phyloP scores from a whole-genome alignment of 2,329 filamentous ascomycete species.

The Lanzia echinophila region DNA sequence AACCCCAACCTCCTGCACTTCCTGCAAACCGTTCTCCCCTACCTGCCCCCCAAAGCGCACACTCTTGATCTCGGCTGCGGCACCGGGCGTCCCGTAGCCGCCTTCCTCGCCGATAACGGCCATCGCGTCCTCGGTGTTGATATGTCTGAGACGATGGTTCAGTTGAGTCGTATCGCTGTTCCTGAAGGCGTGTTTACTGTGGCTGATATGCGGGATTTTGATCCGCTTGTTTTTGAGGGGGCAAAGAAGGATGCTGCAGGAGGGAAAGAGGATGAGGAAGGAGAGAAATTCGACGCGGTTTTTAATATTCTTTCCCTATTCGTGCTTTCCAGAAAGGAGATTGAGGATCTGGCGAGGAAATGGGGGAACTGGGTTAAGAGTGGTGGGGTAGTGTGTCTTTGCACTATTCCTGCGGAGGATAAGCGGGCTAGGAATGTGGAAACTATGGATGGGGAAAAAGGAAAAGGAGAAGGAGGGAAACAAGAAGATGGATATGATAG shows the following conservation, averaged over 20 bases:
- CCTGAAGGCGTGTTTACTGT: slow-evolving; percentile 12
- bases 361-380: slow-evolving; percentile 13
- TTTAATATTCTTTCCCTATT: slow-evolving; percentile 15
- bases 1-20: not conserved
- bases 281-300: slow-evolving; percentile 8
- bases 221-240: no score
- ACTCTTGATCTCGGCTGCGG: slow-evolving; percentile 31
- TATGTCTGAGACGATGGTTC: slow-evolving; percentile 30
- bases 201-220: slow-evolving; percentile 14
- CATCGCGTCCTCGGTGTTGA: slow-evolving; percentile 15
- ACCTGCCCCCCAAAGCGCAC: not conserved
- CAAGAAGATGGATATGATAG: slow-evolving; percentile 4
- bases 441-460: no score
- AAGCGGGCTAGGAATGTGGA: no score
- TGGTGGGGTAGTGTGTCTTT: slow-evolving; percentile 12
- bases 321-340: slow-evolving; percentile 9
- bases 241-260: no score
- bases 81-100: slow-evolving; percentile 27
- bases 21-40: not conserved
- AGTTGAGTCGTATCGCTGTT: slow-evolving; percentile 6
- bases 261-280: no score
- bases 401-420: slow-evolving; percentile 11
- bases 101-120: slow-evolving; percentile 21
- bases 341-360: slow-evolving; percentile 9
- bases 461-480: no score